Conservation (phyloP, 257 asterid genomes). For the Gentiana dahurica region DNA sequence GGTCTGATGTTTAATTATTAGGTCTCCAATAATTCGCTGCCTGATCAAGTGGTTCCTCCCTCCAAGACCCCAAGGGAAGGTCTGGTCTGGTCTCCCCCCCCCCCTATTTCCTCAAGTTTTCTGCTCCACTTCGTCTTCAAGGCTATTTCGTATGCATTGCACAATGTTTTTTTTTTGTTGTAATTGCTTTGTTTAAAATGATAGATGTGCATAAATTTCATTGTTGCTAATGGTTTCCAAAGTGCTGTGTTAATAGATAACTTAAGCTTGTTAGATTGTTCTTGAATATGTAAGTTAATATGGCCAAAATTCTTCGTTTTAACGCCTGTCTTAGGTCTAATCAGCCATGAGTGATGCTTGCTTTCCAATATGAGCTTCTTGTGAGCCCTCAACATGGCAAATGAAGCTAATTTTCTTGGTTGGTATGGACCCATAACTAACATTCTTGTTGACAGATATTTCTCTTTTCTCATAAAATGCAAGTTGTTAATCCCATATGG, state of each 20-base stretch:
- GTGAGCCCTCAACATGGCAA: too few relatives aligned
- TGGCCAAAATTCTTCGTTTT: too few relatives aligned
- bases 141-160: not conserved
- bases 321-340: too few relatives aligned
- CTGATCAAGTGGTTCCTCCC: slow-evolving; percentile 1
- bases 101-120: not conserved
- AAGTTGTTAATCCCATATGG: too few relatives aligned
- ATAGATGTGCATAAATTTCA: not conserved
- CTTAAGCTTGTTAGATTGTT: not conserved
- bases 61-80: slow-evolving; percentile 10
- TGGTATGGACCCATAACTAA: too few relatives aligned
- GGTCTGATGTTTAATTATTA: slow-evolving; percentile 1
- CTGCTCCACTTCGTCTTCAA: not conserved
- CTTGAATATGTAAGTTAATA: not conserved
- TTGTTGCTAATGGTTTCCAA: not conserved
- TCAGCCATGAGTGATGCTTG: too few relatives aligned
- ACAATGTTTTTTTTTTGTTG: not conserved
- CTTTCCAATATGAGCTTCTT: too few relatives aligned
- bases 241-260: not conserved
- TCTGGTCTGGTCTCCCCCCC: not conserved
- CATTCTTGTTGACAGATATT: too few relatives aligned
- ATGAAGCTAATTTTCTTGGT: too few relatives aligned
- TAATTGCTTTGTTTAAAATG: not conserved
- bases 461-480: too few relatives aligned
- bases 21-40: slow-evolving; percentile 10